phyloP scores from a whole-genome alignment of 495 filamentous ascomycete genomes.

The Parathielavia appendiculata region DNA sequence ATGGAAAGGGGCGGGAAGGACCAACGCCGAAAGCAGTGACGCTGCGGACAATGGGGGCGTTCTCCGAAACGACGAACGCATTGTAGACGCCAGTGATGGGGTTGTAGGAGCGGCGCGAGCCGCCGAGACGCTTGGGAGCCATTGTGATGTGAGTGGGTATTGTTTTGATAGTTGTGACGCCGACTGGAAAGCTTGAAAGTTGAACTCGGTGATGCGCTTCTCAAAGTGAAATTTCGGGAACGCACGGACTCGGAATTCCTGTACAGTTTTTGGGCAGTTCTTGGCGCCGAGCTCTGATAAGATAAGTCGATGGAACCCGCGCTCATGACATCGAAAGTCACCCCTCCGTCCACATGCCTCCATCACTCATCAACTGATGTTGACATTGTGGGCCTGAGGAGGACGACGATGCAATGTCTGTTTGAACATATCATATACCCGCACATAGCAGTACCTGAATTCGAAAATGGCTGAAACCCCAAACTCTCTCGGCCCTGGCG shows the following conservation, averaged over 20 bases:
- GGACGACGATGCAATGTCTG: slow-evolving; percentile 24
- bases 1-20: slow-evolving; percentile 12
- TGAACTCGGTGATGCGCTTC: not conserved
- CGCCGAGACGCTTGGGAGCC: slow-evolving; percentile 37
- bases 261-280: too few relatives aligned
- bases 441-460: not conserved
- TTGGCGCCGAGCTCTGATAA: not conserved
- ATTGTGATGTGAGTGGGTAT: slow-evolving; percentile 25
- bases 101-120: slow-evolving; percentile 24
- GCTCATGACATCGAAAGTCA: too few relatives aligned
- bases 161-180: not conserved
- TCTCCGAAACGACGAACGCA: slow-evolving; percentile 54
- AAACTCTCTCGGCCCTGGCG: not conserved
- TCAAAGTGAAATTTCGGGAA: slow-evolving; percentile 6
- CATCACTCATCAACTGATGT: too few relatives aligned
- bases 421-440: slow-evolving; percentile 3
- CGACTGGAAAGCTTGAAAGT: not conserved
- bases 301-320: too few relatives aligned
- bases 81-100: slow-evolving; percentile 27
- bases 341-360: too few relatives aligned
- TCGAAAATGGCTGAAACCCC: slow-evolving; percentile 36
- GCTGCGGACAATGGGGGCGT: slow-evolving; percentile 68
- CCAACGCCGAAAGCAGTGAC: slow-evolving; percentile 68
- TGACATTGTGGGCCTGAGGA: not conserved
- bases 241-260: too few relatives aligned